Conservation (phyloP, 2,329 filamentous ascomycete species). For the Xylaria sp. region DNA sequence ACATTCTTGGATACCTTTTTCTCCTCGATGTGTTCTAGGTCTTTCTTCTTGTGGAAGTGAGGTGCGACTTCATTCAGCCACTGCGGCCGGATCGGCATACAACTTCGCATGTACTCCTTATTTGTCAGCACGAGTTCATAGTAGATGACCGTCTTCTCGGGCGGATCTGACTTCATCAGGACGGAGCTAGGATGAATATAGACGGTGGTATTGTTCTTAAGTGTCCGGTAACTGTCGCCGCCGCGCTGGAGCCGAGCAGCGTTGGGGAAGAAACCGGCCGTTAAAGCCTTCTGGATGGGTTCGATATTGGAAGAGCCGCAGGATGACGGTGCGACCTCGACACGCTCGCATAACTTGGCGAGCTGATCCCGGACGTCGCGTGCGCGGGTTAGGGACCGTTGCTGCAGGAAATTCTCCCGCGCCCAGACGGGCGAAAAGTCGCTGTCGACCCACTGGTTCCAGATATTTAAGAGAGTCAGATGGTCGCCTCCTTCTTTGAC, state of each 20-base stretch:
- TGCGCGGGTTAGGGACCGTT: slow-evolving; percentile 86
- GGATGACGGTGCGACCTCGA: slow-evolving; percentile 80
- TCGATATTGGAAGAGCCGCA: slow-evolving; percentile 76
- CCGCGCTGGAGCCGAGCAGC: slow-evolving; percentile 84
- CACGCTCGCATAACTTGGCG: slow-evolving; percentile 89
- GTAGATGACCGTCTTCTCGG: slow-evolving; percentile 85
- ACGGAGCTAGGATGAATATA: slow-evolving; percentile 92
- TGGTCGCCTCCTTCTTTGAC: slow-evolving; percentile 93
- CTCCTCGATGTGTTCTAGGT: slow-evolving; percentile 84
- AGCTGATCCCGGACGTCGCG: slow-evolving; percentile 94
- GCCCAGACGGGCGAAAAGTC: slow-evolving; percentile 91
- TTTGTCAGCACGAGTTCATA: slow-evolving; percentile 84
- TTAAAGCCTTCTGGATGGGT: slow-evolving; percentile 88
- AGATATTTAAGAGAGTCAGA: slow-evolving; percentile 88
- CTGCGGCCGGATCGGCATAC: slow-evolving; percentile 83
- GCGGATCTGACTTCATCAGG: slow-evolving; percentile 80
- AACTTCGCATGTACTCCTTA: slow-evolving; percentile 93
- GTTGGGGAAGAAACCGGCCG: slow-evolving; percentile 94
- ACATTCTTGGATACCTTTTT: slow-evolving; percentile 75
- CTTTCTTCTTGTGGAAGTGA: slow-evolving; percentile 93
- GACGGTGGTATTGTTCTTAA: slow-evolving; percentile 89
- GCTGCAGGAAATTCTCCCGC: slow-evolving; percentile 93
- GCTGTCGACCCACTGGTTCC: slow-evolving; percentile 93
- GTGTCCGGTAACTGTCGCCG: slow-evolving; percentile 88
- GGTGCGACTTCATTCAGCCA: slow-evolving; percentile 93